Percentiles rank a stretch among this genome's conserved stretches.
Conservation (phyloP, 2,329 filamentous ascomycete species). For the Geoglossum cookeanum region DNA sequence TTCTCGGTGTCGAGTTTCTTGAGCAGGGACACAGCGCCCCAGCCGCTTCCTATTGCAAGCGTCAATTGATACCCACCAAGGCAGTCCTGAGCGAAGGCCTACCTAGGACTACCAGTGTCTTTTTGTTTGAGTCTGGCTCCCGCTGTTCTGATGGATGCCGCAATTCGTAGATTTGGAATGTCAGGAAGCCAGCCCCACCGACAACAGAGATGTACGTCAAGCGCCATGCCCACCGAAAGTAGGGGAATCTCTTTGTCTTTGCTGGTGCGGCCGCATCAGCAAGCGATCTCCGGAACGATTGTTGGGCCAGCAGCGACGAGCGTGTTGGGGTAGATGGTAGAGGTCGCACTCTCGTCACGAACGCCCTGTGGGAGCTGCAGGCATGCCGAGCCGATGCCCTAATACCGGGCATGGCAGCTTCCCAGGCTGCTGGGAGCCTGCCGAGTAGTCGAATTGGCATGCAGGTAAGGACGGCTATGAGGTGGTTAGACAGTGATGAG, state of each 20-base stretch:
- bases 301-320: not conserved
- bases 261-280: slow-evolving; percentile 1
- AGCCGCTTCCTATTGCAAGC: slow-evolving; percentile 59
- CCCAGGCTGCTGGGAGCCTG: not conserved
- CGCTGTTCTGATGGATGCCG: slow-evolving; percentile 66
- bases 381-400: not conserved
- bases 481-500: not conserved
- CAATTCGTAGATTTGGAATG: slow-evolving; percentile 66
- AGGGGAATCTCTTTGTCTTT: slow-evolving; percentile 38
- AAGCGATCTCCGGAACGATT: slow-evolving; percentile 3
- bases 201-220: slow-evolving; percentile 58
- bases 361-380: not conserved
- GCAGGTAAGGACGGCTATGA: not conserved
- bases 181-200: slow-evolving; percentile 49
- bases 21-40: slow-evolving; percentile 86
- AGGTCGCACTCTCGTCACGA: not conserved
- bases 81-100: slow-evolving; percentile 16
- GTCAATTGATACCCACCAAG: slow-evolving; percentile 8
- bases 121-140: slow-evolving; percentile 70
- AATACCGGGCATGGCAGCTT: not conserved
- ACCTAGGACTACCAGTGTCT: slow-evolving; percentile 93
- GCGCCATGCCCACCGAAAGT: slow-evolving; percentile 68
- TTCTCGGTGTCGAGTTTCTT: slow-evolving; percentile 98
- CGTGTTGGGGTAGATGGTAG: not conserved
- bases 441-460: not conserved